These are phyloP conservation scores for Citrus australasica DNA, from an alignment of 345 rosid species.

Conservation along the genomic window DNA sequence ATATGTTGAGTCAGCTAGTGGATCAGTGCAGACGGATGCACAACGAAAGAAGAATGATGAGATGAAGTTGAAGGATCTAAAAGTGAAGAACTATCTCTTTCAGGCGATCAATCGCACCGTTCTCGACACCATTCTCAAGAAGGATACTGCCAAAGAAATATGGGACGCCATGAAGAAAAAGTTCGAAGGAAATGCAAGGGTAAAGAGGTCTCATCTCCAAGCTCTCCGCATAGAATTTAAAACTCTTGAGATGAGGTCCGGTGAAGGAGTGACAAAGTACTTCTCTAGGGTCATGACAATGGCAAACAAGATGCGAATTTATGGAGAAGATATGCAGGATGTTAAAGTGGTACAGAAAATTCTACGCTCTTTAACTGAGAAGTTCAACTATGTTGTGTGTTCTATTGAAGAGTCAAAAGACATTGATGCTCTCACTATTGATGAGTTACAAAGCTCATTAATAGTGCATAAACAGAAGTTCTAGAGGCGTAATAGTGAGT, in stretches of 20 bases:
- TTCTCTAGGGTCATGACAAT: not conserved
- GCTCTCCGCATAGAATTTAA: too few species aligned
- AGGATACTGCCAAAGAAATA: too few species aligned
- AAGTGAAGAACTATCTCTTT: too few species aligned
- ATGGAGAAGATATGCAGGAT: not conserved
- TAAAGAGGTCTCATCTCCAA: too few species aligned
- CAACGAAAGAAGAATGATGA: too few species aligned
- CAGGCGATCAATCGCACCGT: too few species aligned
- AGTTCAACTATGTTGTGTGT: not conserved
- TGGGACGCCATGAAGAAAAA: too few species aligned
- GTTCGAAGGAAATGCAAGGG: too few species aligned
- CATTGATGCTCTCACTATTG: not conserved
- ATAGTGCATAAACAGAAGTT: not conserved
- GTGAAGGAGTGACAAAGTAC: not conserved
- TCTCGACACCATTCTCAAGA: too few species aligned
- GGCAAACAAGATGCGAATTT: not conserved
- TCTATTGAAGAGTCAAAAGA: not conserved
- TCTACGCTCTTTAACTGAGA: not conserved
- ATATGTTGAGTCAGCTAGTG: too few species aligned
- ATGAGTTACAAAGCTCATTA: not conserved
- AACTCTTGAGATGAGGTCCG: not conserved
- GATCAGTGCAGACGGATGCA: too few species aligned
- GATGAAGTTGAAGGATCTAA: too few species aligned
- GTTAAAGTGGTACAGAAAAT: not conserved
- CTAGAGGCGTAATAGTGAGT: not conserved